Evolutionary conservation across 345 rosid species (phyloP).

Genomic region (Pugionium cornutum): DNA sequence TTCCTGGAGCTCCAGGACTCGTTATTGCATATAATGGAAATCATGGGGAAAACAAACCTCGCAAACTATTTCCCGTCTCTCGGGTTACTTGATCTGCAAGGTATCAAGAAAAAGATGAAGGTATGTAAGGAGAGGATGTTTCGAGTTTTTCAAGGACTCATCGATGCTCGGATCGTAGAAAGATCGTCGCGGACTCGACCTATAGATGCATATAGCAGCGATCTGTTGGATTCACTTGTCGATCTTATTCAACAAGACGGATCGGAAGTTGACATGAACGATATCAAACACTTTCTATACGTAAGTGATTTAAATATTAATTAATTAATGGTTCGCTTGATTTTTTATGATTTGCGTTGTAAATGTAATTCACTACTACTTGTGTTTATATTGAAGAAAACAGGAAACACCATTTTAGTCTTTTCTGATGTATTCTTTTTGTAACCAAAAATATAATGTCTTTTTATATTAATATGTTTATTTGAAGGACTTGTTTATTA

Average conservation of each 20-base stretch:
- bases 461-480: too few species aligned
- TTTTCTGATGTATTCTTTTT: too few species aligned
- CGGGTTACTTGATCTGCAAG: conserved; percentile 46
- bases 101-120: conserved; percentile 33
- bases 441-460: too few species aligned
- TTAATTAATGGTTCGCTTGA: background rate
- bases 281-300: conserved; percentile 38
- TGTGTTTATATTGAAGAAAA: too few species aligned
- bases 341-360: too few species aligned
- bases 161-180: conserved; percentile 32
- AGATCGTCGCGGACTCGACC: conserved; percentile 10
- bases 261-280: conserved; percentile 14
- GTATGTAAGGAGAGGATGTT: conserved; percentile 26
- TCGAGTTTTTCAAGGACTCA: conserved; percentile 35
- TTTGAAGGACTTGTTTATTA: conserved; percentile 61
- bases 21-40: conserved; percentile 37
- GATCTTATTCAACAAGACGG: conserved; percentile 28
- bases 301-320: conserved; percentile 28
- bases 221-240: conserved; percentile 46
- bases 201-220: conserved; percentile 11
- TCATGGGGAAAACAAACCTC: conserved; percentile 48
- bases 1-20: conserved; percentile 42
- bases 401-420: too few species aligned
- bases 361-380: too few species aligned
- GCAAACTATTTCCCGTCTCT: conserved; percentile 52